Conservation (phyloP, 495 filamentous ascomycete genomes). For the Hyphodiscus hymeniophilus region DNA sequence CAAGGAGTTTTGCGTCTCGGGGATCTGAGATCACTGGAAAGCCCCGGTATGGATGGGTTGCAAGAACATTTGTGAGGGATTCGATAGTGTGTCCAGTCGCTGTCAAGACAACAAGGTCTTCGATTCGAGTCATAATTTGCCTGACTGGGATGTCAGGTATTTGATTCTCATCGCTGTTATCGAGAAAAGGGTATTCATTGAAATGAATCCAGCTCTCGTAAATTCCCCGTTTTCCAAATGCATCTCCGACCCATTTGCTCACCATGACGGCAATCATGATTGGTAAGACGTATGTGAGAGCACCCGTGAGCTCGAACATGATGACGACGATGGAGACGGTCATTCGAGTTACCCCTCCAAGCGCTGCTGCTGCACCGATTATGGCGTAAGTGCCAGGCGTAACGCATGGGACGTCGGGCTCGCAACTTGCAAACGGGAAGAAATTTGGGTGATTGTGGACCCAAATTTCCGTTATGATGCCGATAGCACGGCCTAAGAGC, state of each 20-base stretch:
- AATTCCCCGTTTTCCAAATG: constrained; percentile 87
- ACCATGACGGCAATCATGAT: constrained; percentile 99
- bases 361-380: constrained; percentile 89
- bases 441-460: constrained; percentile 68
- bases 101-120: constrained; percentile 82
- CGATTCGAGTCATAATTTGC: constrained; percentile 84
- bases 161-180: constrained; percentile 79
- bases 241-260: constrained; percentile 96
- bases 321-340: constrained; percentile 96
- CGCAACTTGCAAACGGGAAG: constrained; percentile 71
- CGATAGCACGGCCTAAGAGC: constrained; percentile 83
- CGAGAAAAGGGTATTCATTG: constrained; percentile 92
- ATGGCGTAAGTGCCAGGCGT: constrained; percentile 95
- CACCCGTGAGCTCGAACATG: constrained; percentile 97
- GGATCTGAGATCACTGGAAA: constrained; percentile 84
- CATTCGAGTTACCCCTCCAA: constrained; percentile 97
- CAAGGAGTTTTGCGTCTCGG: constrained; percentile 65
- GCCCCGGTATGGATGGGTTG: constrained; percentile 71
- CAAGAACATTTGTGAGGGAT: constrained; percentile 59
- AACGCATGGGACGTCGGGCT: constrained; percentile 83
- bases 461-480: constrained; percentile 84
- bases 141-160: constrained; percentile 75
- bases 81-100: constrained; percentile 82
- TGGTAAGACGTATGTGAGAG: constrained; percentile 90
- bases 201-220: constrained; percentile 98